Evolutionary conservation across 2,329 filamentous ascomycete species (phyloP).

Genomic region (Microsporum ferrugineum): DNA sequence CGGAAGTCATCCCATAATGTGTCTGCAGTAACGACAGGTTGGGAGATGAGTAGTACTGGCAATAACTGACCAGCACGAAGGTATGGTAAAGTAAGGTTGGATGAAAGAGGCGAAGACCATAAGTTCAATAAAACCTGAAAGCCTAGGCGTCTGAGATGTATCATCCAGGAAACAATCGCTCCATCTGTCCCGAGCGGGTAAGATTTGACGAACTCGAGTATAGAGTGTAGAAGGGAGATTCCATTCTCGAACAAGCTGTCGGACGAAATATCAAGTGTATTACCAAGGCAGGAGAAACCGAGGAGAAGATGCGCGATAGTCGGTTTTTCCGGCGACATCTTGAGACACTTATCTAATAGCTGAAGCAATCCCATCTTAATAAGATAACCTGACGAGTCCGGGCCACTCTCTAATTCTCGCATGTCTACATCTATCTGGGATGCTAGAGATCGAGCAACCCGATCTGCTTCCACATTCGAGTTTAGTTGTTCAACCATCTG

Average conservation of each 20-base stretch:
- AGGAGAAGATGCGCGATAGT: conserved; percentile 84
- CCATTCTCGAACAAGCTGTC: conserved; percentile 56
- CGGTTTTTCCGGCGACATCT: conserved; percentile 61
- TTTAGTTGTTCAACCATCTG: conserved; percentile 83
- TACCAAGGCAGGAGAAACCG: conserved; percentile 69
- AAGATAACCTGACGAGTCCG: conserved; percentile 59
- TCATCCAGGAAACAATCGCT: conserved; percentile 54
- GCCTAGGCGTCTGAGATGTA: conserved; percentile 55
- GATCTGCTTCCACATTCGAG: conserved; percentile 64
- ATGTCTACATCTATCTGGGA: conserved; percentile 53
- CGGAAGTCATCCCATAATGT: conserved; percentile 63
- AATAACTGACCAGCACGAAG: conserved; percentile 69
- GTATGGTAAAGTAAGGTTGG: conserved; percentile 61
- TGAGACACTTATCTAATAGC: conserved; percentile 71
- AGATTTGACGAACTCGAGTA: conserved; percentile 59
- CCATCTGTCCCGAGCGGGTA: conserved; percentile 55
- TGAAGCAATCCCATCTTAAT: conserved; percentile 77
- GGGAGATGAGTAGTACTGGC: conserved; percentile 61
- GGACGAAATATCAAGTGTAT: conserved; percentile 55
- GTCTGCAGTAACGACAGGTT: conserved; percentile 57
- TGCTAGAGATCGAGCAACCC: conserved; percentile 64
- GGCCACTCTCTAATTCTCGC: conserved; percentile 62
- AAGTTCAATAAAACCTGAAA: conserved; percentile 67
- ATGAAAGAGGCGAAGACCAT: conserved; percentile 73
- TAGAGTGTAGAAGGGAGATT: conserved; percentile 70